These are phyloP conservation scores for Hypomontagnella monticulosa DNA, from an alignment of 495 filamentous ascomycete genomes.

Conservation along the genomic window DNA sequence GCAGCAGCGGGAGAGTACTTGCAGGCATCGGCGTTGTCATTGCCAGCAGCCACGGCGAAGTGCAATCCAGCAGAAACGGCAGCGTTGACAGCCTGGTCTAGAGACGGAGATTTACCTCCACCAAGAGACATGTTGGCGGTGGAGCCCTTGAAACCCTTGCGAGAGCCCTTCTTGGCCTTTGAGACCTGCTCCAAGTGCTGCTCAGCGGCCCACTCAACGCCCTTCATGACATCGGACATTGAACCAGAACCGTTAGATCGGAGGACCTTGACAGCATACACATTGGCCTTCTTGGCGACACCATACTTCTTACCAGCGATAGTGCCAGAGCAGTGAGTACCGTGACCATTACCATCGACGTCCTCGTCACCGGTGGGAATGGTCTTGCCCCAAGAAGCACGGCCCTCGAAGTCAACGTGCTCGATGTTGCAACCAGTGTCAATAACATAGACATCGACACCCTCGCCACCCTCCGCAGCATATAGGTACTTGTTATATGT, in stretches of 20 bases:
- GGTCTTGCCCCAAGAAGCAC: conserved; percentile 96
- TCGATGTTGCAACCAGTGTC: conserved; percentile 95
- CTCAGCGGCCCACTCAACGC: conserved; percentile 93
- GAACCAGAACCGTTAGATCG: conserved; percentile 96
- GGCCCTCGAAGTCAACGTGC: conserved; percentile 97
- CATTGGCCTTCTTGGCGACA: conserved; percentile 97
- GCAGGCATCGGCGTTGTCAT: conserved; percentile 98
- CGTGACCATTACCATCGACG: conserved; percentile 96
- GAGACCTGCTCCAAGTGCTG: conserved; percentile 77
- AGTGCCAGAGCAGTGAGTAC: conserved; percentile 99
- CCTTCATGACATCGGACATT: conserved; percentile 98
- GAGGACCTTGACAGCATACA: conserved; percentile 98
- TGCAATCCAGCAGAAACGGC: conserved; percentile 90
- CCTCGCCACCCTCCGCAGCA: conserved; percentile 89
- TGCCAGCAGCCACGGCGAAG: conserved; percentile 98
- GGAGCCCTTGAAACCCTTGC: conserved; percentile 97
- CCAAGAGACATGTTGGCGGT: conserved; percentile 99
- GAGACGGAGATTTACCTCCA: conserved; percentile 89
- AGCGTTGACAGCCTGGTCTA: conserved; percentile 93
- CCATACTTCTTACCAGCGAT: conserved; percentile 98
- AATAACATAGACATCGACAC: conserved; percentile 98
- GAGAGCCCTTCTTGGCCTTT: conserved; percentile 80
- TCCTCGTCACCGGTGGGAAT: conserved; percentile 86
- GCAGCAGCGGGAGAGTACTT: conserved; percentile 99
- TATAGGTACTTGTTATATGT: conserved; percentile 99